Evolutionary conservation across 495 filamentous ascomycete genomes (phyloP).

Genomic region (Durotheca rogersii): DNA sequence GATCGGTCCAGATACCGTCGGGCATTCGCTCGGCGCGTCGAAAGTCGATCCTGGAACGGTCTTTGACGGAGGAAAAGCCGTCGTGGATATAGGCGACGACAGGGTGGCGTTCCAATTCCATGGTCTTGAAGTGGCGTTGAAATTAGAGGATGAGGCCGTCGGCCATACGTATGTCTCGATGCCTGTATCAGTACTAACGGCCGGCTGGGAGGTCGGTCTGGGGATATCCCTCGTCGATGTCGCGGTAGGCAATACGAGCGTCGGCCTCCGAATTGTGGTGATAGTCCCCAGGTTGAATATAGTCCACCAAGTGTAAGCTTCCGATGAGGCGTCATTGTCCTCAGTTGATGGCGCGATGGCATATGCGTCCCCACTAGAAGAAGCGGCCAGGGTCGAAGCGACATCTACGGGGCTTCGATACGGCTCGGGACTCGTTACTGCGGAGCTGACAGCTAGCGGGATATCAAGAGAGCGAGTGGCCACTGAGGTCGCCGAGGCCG

Average conservation of each 20-base stretch:
- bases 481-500: constrained; percentile 20
- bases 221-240: constrained; percentile 10
- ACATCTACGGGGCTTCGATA: constrained; percentile 10
- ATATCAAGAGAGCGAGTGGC: constrained; percentile 20
- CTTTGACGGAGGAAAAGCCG: constrained; percentile 8
- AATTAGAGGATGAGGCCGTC: constrained; percentile 3
- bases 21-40: constrained; percentile 27
- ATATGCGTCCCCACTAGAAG: constrained; percentile 7
- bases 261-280: constrained; percentile 23
- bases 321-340: constrained; percentile 5
- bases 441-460: constrained; percentile 15
- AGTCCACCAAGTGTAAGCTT: constrained; percentile 5
- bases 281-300: constrained; percentile 24
- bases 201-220: background rate
- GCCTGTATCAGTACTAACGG: constrained; percentile 3
- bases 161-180: background rate
- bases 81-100: constrained; percentile 1
- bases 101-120: constrained; percentile 24
- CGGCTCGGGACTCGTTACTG: constrained; percentile 9
- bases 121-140: constrained; percentile 23
- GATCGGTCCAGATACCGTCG: constrained; percentile 14
- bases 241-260: constrained; percentile 21
- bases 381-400: constrained; percentile 10
- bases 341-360: background rate
- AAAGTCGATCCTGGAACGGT: constrained; percentile 4